A percentile compares a stretch with the other conserved stretches of the same genome.
Conservation (phyloP, 208 protist species). For the Crithidia expoeki region DNA sequence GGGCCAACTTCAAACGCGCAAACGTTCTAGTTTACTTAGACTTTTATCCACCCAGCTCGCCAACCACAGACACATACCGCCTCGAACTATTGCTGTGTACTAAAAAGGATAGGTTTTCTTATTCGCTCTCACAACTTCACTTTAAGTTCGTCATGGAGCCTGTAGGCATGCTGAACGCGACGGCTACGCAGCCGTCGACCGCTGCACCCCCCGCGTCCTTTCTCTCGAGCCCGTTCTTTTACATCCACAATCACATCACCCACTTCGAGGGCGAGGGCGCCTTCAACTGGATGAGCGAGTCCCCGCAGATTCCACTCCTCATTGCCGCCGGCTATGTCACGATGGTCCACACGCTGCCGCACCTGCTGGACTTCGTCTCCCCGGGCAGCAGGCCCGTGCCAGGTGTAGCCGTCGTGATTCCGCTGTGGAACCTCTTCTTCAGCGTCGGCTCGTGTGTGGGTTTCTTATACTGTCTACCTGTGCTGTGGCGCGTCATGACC, state of each 20-base stretch:
- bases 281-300: conserved; percentile 38
- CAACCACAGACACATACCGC: too few relatives aligned
- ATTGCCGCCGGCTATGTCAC: conserved; percentile 36
- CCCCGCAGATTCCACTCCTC: conserved; percentile 36
- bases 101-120: too few relatives aligned
- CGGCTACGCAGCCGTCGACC: not conserved
- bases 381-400: conserved; percentile 9
- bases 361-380: conserved; percentile 3
- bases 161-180: not conserved
- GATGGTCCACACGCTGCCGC: conserved; percentile 48
- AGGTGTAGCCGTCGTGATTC: conserved; percentile 35
- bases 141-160: not conserved
- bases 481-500: conserved; percentile 37
- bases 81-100: too few relatives aligned
- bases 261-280: conserved; percentile 36
- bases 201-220: not conserved
- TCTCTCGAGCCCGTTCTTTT: conserved; percentile 8
- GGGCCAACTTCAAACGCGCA: too few relatives aligned
- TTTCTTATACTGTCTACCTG: conserved; percentile 55
- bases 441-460: conserved; percentile 65
- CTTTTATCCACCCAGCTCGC: too few relatives aligned
- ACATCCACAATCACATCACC: conserved; percentile 17
- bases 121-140: not conserved
- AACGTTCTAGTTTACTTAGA: too few relatives aligned
- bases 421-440: conserved; percentile 81